phyloP scores from a whole-genome alignment of 768 basidiomycete genomes.

The Russula abietina region DNA sequence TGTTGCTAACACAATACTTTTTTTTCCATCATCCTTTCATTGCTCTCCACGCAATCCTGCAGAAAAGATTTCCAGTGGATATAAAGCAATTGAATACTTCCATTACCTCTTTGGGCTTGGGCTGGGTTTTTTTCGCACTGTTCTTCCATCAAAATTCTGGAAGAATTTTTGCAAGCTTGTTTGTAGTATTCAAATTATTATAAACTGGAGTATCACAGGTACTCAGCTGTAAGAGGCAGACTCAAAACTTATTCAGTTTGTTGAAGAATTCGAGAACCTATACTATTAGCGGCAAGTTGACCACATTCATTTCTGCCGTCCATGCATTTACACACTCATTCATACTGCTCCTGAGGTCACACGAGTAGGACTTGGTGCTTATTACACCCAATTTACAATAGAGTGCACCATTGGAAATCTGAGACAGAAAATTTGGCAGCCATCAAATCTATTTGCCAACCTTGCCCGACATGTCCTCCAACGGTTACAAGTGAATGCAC shows the following conservation, averaged over 20 bases:
- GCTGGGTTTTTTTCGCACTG: neutral
- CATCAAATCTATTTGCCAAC: neutral
- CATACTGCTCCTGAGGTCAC: neutral
- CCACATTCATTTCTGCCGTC: neutral
- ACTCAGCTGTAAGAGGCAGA: neutral
- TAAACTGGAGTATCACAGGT: neutral
- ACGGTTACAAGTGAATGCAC: too few species aligned
- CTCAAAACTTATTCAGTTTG: neutral
- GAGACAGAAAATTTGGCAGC: neutral
- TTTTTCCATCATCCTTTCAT: neutral
- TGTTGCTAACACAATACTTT: neutral
- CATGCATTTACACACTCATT: neutral
- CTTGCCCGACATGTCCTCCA: too few species aligned
- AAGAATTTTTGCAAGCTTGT: neutral
- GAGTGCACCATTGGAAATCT: neutral
- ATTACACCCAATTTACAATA: neutral
- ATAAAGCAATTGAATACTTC: neutral
- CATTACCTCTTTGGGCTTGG: neutral
- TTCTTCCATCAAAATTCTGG: neutral
- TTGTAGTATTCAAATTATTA: neutral
- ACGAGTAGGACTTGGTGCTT: neutral
- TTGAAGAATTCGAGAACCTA: neutral
- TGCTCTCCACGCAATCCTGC: neutral
- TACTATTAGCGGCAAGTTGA: neutral
- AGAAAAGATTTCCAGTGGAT: neutral